A percentile compares a stretch with the other conserved stretches of the same genome.
phyloP scores from a whole-genome alignment of 768 basidiomycete genomes.

The Cystofilobasidium macerans region DNA sequence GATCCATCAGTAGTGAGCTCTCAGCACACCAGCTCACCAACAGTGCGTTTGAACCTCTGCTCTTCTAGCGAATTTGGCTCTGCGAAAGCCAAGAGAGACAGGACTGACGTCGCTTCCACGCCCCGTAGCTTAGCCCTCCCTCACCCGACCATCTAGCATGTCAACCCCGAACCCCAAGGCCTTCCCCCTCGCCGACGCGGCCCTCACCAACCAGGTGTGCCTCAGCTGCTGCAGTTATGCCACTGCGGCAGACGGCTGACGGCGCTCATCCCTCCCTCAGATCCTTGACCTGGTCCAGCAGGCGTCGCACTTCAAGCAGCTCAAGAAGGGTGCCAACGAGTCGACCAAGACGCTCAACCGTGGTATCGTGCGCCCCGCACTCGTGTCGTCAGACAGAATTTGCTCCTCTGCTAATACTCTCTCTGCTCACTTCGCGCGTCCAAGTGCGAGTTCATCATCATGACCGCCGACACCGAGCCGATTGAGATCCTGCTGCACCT shows the following conservation, averaged over 20 bases:
- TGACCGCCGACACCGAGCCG: constrained; percentile 90
- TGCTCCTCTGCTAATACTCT: neutral
- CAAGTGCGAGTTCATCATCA: constrained; percentile 83
- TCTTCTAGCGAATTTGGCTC: no score
- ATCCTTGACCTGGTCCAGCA: constrained; percentile 93
- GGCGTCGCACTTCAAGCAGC: constrained; percentile 91
- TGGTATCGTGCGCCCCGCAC: constrained; percentile 10
- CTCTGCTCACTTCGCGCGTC: neutral
- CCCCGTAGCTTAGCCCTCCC: no score
- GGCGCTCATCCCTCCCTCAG: constrained; percentile 40
- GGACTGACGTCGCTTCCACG: no score
- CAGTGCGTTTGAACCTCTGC: no score
- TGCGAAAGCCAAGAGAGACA: no score
- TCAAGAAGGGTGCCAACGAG: constrained; percentile 99
- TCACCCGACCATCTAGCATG: neutral
- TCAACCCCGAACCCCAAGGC: constrained; percentile 60
- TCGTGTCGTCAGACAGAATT: no score
- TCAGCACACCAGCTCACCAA: no score
- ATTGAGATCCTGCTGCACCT: constrained; percentile 95
- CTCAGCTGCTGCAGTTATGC: neutral
- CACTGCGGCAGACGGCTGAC: neutral
- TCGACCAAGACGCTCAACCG: constrained; percentile 78
- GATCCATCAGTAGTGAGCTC: constrained; percentile 2
- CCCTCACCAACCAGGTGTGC: constrained; percentile 78
- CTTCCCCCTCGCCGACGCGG: constrained; percentile 74